A percentile compares a stretch with the other conserved stretches of the same genome.
Evolutionary conservation across 768 basidiomycete species (phyloP).

Genomic region (Wakefieldia striispora): DNA sequence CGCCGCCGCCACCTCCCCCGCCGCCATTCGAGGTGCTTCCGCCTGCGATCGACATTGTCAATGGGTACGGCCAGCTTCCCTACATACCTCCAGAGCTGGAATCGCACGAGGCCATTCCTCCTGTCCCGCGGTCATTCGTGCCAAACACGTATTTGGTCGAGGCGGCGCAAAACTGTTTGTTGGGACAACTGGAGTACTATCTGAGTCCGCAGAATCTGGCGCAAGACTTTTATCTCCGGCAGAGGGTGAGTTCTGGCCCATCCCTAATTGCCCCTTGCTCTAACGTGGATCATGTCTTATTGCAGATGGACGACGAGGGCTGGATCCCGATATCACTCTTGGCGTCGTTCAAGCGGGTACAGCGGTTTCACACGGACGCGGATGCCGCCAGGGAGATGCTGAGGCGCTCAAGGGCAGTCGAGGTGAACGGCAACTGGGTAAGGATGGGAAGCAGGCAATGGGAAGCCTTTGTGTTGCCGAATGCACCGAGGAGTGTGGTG

Average conservation of each 20-base stretch:
- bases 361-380: conserved; percentile 55
- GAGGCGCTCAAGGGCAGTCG: conserved; percentile 60
- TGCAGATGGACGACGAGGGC: conserved; percentile 84
- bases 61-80: conserved; percentile 30
- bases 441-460: conserved; percentile 61
- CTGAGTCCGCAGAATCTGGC: conserved; percentile 87
- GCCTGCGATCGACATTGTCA: conserved; percentile 21
- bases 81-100: conserved; percentile 35
- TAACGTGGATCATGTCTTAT: not conserved
- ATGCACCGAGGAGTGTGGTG: conserved; percentile 49
- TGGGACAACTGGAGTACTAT: conserved; percentile 90
- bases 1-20: conserved; percentile 9
- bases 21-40: conserved; percentile 31
- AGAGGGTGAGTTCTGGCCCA: conserved; percentile 53
- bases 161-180: conserved; percentile 60
- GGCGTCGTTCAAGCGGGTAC: conserved; percentile 86
- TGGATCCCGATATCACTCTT: conserved; percentile 83
- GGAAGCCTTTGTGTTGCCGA: conserved; percentile 58
- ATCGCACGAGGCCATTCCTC: conserved; percentile 21
- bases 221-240: conserved; percentile 80
- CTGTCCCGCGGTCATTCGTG: conserved; percentile 28
- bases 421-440: conserved; percentile 67
- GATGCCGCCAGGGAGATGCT: conserved; percentile 71
- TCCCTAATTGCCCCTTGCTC: not conserved
- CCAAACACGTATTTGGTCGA: conserved; percentile 63